These are phyloP conservation scores for Isatis lusitanica DNA, from an alignment of 441 rosid genomes.

Conservation along the genomic window DNA sequence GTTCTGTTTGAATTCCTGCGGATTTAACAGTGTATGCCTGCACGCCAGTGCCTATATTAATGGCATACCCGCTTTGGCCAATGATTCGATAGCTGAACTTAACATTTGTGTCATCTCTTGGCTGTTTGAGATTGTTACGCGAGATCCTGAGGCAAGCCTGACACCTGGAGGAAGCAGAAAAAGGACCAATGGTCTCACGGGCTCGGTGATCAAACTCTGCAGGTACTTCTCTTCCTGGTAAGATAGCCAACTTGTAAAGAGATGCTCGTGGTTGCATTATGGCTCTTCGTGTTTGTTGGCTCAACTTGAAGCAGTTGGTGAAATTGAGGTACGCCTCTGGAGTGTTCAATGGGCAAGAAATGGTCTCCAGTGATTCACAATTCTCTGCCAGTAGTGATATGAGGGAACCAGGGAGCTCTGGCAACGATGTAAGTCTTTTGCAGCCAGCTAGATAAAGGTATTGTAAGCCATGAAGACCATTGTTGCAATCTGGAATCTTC, in stretches of 20 bases:
- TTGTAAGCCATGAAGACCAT: not conserved
- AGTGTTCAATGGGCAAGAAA: not conserved
- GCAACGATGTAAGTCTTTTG: not conserved
- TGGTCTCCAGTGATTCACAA: conserved; percentile 11
- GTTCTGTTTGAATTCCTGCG: not conserved
- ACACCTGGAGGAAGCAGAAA: not conserved
- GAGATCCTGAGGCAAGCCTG: not conserved
- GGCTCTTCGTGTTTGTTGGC: not conserved
- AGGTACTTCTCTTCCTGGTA: not conserved
- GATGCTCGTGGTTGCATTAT: not conserved
- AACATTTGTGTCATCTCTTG: not conserved
- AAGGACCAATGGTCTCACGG: not conserved
- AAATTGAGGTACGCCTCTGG: not conserved
- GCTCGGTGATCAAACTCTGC: not conserved
- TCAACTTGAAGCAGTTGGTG: not conserved
- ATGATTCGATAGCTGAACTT: not conserved
- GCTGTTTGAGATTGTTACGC: not conserved
- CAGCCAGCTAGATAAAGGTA: conserved; percentile 2
- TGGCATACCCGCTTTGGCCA: not conserved
- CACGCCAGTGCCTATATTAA: not conserved
- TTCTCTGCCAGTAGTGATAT: fast-evolving
- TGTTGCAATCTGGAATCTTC: not conserved
- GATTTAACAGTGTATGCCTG: not conserved
- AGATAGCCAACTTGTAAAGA: not conserved
- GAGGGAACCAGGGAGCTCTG: conserved; percentile 5